Base-by-base conservation (phyloP, 805 yeast species). In the Ascoidea tarda region DNA sequence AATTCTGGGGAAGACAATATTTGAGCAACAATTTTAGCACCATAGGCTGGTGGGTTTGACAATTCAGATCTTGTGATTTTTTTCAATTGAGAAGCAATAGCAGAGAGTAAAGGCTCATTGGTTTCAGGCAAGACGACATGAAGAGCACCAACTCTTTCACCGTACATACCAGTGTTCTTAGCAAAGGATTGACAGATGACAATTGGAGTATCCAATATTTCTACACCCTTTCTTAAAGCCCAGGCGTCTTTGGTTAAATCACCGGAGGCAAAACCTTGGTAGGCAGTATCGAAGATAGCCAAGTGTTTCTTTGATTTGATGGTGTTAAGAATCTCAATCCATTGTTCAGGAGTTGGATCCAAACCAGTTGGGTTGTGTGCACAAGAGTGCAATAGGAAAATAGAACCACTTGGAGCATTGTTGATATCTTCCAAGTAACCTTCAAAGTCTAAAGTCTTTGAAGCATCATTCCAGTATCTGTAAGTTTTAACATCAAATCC, bases 361-460 rank as follows among this genome's bases (percentile, higher is more conserved):
- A 91, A 79, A 47, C 98, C 99, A 28, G 98, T 91, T 55, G 99
- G 98, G 68, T 91, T 91, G 70, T 91, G 99, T 42, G 98, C 98
- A 68, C 97, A 90, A 4, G 98, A 89, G 65, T 91, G 99, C 55
- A 91, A 74, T 54, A 91, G 68, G 60, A 91, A 81, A 48, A 88
- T 72, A 6, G 96, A 87, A 50, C 95, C 95, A 6, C 66, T 65
- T 52, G 84, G 83, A 12, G 96, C 93, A 28, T 66, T 53, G 50
- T 77, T 71, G 57, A 91, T 81, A 47, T 87, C 70, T 6, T 60
- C 58, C 45, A 89, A 59, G 62, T 82, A 79, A 0, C 90, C 95
- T 6, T 76, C 71, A 54, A 89, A 67, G 65, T 87, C 84, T 59
- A 91, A 74, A 4, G 81, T 70, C 68, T 86, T 86, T 52, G 82